A percentile compares a stretch with the other conserved stretches of the same genome.
Conservation (phyloP, 75 land plant species). For the Azolla pinnata region DNA sequence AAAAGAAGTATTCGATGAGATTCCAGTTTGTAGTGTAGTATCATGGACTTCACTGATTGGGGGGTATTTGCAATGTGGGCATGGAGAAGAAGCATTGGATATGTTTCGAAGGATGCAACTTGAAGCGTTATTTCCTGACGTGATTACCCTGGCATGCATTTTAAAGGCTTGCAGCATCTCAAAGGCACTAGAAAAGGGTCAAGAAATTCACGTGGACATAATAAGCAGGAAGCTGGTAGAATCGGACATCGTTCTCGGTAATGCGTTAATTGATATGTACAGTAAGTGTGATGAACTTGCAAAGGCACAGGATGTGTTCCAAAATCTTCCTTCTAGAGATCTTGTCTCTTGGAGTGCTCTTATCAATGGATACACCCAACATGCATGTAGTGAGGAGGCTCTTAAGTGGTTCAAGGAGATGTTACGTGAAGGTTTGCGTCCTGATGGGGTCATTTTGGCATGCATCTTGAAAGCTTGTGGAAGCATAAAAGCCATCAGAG, state of each 20-base stretch:
- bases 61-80: slow-evolving; percentile 6
- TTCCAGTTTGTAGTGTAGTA: too few species aligned
- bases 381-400: slow-evolving; percentile 17
- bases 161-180: slow-evolving; percentile 10
- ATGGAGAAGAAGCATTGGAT: slow-evolving; percentile 4
- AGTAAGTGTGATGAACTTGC: slow-evolving; percentile 10
- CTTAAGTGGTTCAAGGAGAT: slow-evolving; percentile 26
- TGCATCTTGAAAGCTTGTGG: slow-evolving; percentile 29
- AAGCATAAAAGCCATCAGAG: neutral
- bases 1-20: too few species aligned
- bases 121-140: slow-evolving; percentile 8
- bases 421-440: slow-evolving; percentile 14
- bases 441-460: slow-evolving; percentile 31
- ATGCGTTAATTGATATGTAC: slow-evolving; percentile 15
- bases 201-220: slow-evolving; percentile 3
- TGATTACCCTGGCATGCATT: slow-evolving; percentile 3
- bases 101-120: neutral
- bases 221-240: slow-evolving; percentile 1
- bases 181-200: slow-evolving; percentile 6
- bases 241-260: slow-evolving; percentile 1
- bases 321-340: slow-evolving; percentile 1
- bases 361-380: slow-evolving; percentile 6
- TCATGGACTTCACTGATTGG: too few species aligned
- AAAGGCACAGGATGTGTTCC: slow-evolving; percentile 12
- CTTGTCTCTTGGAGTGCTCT: slow-evolving; percentile 10